Conservation (phyloP, 2,329 filamentous ascomycete genomes). For the Trichophyton benhamiae region DNA sequence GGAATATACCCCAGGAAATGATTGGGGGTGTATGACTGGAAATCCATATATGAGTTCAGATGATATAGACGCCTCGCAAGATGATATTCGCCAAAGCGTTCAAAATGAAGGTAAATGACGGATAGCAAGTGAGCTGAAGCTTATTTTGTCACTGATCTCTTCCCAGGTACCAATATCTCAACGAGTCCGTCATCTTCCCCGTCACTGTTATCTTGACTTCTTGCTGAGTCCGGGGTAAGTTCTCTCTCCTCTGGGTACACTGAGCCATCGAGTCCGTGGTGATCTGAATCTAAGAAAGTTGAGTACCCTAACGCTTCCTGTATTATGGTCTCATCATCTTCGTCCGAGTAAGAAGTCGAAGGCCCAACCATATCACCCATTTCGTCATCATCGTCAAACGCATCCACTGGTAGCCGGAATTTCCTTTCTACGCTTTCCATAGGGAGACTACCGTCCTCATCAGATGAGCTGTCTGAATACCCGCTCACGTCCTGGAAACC, state of each 20-base stretch:
- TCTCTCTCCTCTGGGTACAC: slow-evolving; percentile 16
- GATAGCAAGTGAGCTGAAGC: background rate
- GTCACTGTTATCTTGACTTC: slow-evolving; percentile 35
- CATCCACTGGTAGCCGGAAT: slow-evolving; percentile 44
- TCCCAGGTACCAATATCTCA: slow-evolving; percentile 34
- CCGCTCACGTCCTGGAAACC: slow-evolving; percentile 28
- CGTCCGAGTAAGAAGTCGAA: slow-evolving; percentile 37
- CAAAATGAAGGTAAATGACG: background rate
- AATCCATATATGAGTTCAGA: slow-evolving; percentile 3
- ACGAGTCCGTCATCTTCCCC: slow-evolving; percentile 33
- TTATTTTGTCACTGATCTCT: slow-evolving; percentile 18
- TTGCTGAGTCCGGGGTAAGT: slow-evolving; percentile 11
- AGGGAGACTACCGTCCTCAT: slow-evolving; percentile 25
- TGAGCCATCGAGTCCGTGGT: slow-evolving; percentile 12
- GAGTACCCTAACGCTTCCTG: slow-evolving; percentile 59
- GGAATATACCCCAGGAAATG: background rate
- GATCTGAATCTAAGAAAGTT: slow-evolving; percentile 43
- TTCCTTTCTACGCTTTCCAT: slow-evolving; percentile 29
- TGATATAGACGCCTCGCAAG: background rate
- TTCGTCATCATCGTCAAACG: slow-evolving; percentile 39
- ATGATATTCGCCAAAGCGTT: background rate
- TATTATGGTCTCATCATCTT: slow-evolving; percentile 41
- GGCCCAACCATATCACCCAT: slow-evolving; percentile 39
- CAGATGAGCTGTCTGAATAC: slow-evolving; percentile 31
- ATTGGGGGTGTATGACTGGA: background rate